These are phyloP conservation scores for Lagenaria siceraria DNA, from an alignment of 306 rosid species.

Conservation along the genomic window DNA sequence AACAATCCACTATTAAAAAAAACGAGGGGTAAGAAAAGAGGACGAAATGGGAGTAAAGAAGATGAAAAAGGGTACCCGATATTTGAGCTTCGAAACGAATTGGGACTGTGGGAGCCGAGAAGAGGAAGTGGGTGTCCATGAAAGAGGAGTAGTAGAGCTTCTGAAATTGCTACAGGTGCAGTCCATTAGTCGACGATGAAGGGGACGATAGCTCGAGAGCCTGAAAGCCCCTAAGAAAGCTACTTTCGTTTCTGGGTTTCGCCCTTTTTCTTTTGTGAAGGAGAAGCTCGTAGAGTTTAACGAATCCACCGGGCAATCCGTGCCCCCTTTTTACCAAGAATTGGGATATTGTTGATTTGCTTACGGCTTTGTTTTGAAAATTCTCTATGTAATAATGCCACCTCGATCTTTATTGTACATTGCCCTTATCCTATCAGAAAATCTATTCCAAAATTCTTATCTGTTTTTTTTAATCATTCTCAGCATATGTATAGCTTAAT, in stretches of 20 bases:
- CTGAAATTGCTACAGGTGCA: conserved; percentile 44
- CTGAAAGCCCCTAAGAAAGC: not conserved
- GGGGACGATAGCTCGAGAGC: not conserved
- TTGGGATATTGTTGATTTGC: not conserved
- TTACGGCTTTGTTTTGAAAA: not conserved
- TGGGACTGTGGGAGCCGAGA: conserved; percentile 32
- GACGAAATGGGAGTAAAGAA: not conserved
- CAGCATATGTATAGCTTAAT: too few species aligned
- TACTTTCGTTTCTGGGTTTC: not conserved
- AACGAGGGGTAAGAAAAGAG: not conserved
- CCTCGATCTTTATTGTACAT: not conserved
- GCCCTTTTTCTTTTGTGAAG: not conserved
- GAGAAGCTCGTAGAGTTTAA: not conserved
- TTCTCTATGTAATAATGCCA: not conserved
- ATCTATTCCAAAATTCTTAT: not conserved
- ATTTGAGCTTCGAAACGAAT: conserved; percentile 23
- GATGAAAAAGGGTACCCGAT: conserved; percentile 23
- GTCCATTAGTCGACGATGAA: conserved; percentile 30
- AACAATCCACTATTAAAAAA: not conserved
- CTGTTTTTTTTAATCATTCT: too few species aligned
- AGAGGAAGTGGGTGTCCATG: conserved; percentile 35
- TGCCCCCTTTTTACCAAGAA: not conserved
- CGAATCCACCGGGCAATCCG: conserved; percentile 3
- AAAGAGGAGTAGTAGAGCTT: conserved; percentile 40
- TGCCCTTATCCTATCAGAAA: not conserved